Evolutionary conservation across 2,329 filamentous ascomycete genomes (phyloP).

Genomic region (Colletotrichum camelliae): DNA sequence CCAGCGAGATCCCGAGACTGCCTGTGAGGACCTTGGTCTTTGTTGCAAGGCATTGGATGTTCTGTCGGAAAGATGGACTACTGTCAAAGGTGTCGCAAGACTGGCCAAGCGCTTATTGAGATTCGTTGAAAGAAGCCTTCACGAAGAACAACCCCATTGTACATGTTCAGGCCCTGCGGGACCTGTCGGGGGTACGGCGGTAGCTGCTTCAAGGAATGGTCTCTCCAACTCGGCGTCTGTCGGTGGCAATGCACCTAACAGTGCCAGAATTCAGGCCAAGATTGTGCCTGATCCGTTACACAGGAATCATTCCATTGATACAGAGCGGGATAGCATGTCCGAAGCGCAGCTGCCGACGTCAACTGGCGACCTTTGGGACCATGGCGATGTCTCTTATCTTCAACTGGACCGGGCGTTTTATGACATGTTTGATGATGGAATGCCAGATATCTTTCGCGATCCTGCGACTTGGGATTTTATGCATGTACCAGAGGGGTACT

Average conservation of each 20-base stretch:
- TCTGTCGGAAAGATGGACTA: conserved; percentile 18
- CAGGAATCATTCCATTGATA: not conserved
- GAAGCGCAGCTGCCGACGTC: not conserved
- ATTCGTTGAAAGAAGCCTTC: not conserved
- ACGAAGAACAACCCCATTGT: not conserved
- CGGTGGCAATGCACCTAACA: not conserved
- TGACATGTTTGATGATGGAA: conserved; percentile 24
- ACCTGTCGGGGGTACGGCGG: not conserved
- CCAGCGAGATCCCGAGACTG: not conserved
- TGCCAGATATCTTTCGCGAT: conserved; percentile 20
- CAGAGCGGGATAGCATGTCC: not conserved
- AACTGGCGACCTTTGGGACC: not conserved
- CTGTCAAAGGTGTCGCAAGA: conserved; percentile 15
- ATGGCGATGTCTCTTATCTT: not conserved
- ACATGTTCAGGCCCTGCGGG: not conserved
- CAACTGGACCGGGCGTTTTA: conserved; percentile 22
- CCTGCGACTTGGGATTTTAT: not conserved
- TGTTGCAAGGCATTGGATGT: conserved; percentile 16
- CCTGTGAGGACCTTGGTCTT: conserved; percentile 8
- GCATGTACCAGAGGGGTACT: not conserved
- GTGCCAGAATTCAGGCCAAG: not conserved
- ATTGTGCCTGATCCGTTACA: not conserved
- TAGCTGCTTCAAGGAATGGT: not conserved
- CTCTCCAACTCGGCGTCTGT: not conserved
- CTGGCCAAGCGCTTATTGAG: conserved; percentile 12